These are phyloP conservation scores for Rhizophagus clarus DNA, from an alignment of 192 early-diverging fungal species.

Conservation along the genomic window DNA sequence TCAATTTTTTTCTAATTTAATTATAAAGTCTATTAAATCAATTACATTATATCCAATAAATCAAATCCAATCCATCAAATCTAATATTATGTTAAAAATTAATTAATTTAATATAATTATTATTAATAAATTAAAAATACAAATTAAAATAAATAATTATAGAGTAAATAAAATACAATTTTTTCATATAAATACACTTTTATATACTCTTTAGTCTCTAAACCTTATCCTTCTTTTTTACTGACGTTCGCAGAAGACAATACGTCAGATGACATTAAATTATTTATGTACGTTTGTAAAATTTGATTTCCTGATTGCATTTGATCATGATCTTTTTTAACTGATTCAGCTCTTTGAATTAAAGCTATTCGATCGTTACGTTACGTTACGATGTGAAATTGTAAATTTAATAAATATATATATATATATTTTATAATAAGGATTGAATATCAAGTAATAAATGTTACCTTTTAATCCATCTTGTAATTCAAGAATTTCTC, in stretches of 20 bases:
- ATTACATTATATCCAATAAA: too few species aligned
- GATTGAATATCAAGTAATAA: not conserved
- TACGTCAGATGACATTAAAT: slow-evolving; percentile 32
- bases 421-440: not conserved
- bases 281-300: slow-evolving; percentile 33
- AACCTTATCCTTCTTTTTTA: slow-evolving; percentile 3
- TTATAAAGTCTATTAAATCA: too few species aligned
- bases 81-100: too few species aligned
- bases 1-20: too few species aligned
- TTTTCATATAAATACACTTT: too few species aligned
- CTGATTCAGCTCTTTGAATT: slow-evolving; percentile 19
- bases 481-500: slow-evolving; percentile 29
- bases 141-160: too few species aligned
- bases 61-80: too few species aligned
- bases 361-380: not conserved
- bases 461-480: slow-evolving; percentile 30
- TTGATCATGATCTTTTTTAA: slow-evolving; percentile 32
- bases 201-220: not conserved
- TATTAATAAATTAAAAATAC: too few species aligned
- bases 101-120: too few species aligned
- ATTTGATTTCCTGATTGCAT: slow-evolving; percentile 33
- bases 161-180: too few species aligned
- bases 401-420: not conserved
- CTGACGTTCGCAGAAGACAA: slow-evolving; percentile 16
- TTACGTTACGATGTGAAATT: too few species aligned